Percentiles rank a stretch among this genome's conserved stretches.
Conservation (phyloP, 345 rosid species). For the Aurinia saxatilis region DNA sequence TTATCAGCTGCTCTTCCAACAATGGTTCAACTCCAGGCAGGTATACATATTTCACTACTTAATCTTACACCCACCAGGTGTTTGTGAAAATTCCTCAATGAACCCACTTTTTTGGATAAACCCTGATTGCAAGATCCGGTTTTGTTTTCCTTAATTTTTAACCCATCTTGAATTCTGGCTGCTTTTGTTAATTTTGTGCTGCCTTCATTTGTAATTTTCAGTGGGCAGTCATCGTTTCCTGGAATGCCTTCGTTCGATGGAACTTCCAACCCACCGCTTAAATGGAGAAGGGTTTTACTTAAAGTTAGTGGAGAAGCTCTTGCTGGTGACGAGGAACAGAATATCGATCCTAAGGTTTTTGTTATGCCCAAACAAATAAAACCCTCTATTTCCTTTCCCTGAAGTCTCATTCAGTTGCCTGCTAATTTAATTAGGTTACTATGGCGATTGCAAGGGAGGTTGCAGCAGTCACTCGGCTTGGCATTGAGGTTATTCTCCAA, state of each 20-base stretch:
- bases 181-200: neutral
- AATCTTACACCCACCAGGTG: conserved; percentile 13
- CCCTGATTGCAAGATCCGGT: neutral
- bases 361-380: neutral
- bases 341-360: conserved; percentile 84
- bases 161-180: neutral
- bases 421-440: conserved; percentile 47
- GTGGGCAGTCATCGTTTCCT: conserved; percentile 46
- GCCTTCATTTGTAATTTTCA: neutral
- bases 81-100: conserved; percentile 41
- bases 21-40: conserved; percentile 46
- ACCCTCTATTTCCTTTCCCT: neutral
- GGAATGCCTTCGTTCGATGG: conserved; percentile 48
- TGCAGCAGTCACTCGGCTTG: conserved; percentile 80
- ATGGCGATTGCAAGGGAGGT: conserved; percentile 97
- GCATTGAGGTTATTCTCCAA: conserved; percentile 57
- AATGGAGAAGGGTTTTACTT: conserved; percentile 92
- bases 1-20: conserved; percentile 42
- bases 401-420: conserved; percentile 10
- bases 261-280: conserved; percentile 44
- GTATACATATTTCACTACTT: conserved; percentile 18
- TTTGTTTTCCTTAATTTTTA: neutral
- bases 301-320: conserved; percentile 99
- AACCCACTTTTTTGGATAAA: conserved; percentile 6
- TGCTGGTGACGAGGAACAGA: conserved; percentile 73